Percentiles rank a stretch among this genome's conserved stretches.
These are phyloP conservation scores for Synchytrium microbalum DNA, from an alignment of 371 early-diverging fungal genomes.

Conservation along the genomic window DNA sequence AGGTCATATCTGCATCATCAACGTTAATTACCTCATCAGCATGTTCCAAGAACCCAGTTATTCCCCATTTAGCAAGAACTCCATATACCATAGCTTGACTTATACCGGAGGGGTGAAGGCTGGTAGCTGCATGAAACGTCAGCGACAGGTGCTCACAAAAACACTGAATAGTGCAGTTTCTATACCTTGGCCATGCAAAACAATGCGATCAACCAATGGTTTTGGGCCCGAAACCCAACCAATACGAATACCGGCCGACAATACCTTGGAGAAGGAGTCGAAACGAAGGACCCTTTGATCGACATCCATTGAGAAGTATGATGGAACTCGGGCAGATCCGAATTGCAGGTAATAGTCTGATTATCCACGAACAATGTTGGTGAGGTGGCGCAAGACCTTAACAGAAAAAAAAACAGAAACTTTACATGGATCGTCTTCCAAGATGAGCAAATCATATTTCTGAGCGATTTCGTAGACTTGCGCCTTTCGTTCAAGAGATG, in stretches of 20 bases:
- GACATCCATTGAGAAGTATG: slow-evolving; percentile 63
- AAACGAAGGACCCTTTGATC: slow-evolving; percentile 76
- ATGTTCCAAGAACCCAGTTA: slow-evolving; percentile 58
- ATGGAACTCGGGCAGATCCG: slow-evolving; percentile 36
- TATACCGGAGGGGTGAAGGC: slow-evolving; percentile 67
- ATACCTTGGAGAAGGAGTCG: slow-evolving; percentile 72
- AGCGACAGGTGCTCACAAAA: slow-evolving; percentile 2
- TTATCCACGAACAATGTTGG: slow-evolving; percentile 10
- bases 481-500: slow-evolving; percentile 51
- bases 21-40: too few species aligned
- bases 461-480: slow-evolving; percentile 51
- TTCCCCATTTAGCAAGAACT: slow-evolving; percentile 60
- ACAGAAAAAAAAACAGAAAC: slow-evolving; percentile 70
- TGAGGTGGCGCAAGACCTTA: slow-evolving; percentile 28
- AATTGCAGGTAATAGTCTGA: slow-evolving; percentile 18
- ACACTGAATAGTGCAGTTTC: slow-evolving; percentile 8
- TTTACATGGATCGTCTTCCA: slow-evolving; percentile 81
- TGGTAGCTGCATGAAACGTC: slow-evolving; percentile 36
- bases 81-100: slow-evolving; percentile 55
- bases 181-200: slow-evolving; percentile 59
- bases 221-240: slow-evolving; percentile 71
- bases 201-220: slow-evolving; percentile 56
- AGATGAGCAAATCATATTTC: slow-evolving; percentile 52
- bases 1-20: too few species aligned
- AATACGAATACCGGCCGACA: slow-evolving; percentile 70